A percentile compares a stretch with the other conserved stretches of the same genome.
phyloP scores from a whole-genome alignment of 108 stramenopile species.

The Hondaea fermentalgiana region DNA sequence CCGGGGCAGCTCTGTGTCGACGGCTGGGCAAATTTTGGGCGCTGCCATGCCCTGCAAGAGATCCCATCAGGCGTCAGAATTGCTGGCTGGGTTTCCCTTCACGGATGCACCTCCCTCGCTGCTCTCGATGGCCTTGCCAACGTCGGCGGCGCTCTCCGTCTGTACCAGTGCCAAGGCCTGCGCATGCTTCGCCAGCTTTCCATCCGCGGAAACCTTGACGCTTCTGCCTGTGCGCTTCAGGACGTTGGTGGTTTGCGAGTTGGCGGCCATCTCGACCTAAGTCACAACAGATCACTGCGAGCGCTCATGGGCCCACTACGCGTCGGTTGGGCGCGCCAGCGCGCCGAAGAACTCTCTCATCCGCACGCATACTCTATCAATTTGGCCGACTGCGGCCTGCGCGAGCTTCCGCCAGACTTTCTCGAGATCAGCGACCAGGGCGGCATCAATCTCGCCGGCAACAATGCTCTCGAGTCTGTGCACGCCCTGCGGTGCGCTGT shows the following conservation, averaged over 20 bases:
- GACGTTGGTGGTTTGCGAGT: background rate
- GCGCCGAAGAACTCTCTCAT: background rate
- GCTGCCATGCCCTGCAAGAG: background rate
- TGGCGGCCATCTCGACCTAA: background rate
- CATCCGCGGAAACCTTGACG: background rate
- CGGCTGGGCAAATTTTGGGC: background rate
- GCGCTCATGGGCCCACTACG: background rate
- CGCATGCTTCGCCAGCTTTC: background rate
- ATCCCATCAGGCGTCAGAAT: background rate
- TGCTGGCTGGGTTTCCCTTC: background rate
- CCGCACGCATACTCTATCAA: background rate
- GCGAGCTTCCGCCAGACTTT: background rate
- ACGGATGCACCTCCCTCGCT: background rate
- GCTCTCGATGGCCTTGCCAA: background rate
- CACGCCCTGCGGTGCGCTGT: background rate
- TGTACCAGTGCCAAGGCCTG: background rate
- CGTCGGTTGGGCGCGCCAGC: background rate
- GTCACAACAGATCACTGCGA: background rate
- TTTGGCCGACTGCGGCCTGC: background rate
- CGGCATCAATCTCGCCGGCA: background rate
- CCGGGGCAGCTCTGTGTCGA: background rate
- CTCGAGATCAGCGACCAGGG: background rate
- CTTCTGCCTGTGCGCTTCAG: background rate
- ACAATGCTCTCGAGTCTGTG: background rate
- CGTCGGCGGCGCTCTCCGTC: background rate